Conservation (phyloP, 2,329 filamentous ascomycete genomes). For the Pseudofabraea citricarpa region DNA sequence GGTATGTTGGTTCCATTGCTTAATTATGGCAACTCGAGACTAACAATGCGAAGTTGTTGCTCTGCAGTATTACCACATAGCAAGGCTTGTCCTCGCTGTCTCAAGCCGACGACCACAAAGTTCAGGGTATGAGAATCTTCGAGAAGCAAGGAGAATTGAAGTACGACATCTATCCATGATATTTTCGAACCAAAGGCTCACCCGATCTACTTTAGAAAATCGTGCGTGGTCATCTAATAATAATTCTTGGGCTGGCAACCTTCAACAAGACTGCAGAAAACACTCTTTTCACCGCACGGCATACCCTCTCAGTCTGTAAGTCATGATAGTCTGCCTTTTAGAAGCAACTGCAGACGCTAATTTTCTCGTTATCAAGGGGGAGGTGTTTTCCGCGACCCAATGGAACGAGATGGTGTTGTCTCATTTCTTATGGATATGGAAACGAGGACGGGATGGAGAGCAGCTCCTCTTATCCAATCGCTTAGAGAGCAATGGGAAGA, state of each 20-base stretch:
- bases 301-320: background rate
- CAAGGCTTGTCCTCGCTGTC: background rate
- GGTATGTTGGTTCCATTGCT: background rate
- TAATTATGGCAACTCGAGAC: background rate
- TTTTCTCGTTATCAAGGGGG: background rate
- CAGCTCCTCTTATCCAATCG: background rate
- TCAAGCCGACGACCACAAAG: background rate
- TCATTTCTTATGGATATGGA: conserved; percentile 1
- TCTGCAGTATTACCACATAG: conserved; percentile 1
- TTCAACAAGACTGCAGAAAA: background rate
- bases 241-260: background rate
- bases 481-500: background rate
- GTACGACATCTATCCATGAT: background rate
- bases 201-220: background rate
- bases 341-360: background rate
- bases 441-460: background rate
- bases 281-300: conserved; percentile 1
- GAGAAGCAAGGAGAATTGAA: background rate
- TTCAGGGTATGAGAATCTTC: background rate
- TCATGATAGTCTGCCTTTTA: background rate
- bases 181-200: no score
- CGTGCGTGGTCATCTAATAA: background rate
- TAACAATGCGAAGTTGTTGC: background rate
- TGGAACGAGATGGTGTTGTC: background rate
- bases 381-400: background rate